Evolutionary conservation across 192 early-diverging fungal genomes (phyloP), one percentile per base, ranked within the genome.

Genomic region (Coemansia sp.): DNA sequence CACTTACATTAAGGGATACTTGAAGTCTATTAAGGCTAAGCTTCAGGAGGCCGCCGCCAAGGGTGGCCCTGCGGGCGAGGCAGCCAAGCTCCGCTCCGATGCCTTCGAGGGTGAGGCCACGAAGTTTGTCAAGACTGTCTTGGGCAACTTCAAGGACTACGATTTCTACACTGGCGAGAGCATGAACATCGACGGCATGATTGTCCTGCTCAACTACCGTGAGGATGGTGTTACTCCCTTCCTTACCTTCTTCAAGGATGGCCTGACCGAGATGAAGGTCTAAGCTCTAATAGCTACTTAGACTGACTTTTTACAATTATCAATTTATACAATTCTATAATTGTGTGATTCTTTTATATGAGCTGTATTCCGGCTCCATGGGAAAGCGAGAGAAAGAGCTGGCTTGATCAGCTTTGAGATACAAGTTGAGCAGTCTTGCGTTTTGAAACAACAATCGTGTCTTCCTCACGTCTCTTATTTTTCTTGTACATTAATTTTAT

Each of bases 161-260:
- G 92, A 95, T 78, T 97, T 95, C 89, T 95, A 88, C 90, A 86
- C 84, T 65, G 92, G 93, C 68, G 91, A 93, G 85, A 76, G 70
- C 74, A 94, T 94, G 93, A 80, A 94, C 84, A 90, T 91, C 71
- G 91, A 94, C 50, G 93, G 91, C 64, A 91, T 91, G 87, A 84
- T 95, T 55, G 86, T 87, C 76, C 85, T 95, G 52, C 89, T 97
- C 63, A 97, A 95, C 92, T 94, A 95, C 91, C 92, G 94, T 60
- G 92, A 94, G 82, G 94, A 97, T 84, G 93, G 93, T 70, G 76
- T 88, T 67, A 95, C 95, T 34, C 95, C 95, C 62, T 97, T 84
- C 89, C 87, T 97, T 70, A 90, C 90, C 62, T 91, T 93, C 87
- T 94, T 93, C 89, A 94, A 89, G 85, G 89, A 93, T 74, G 93